Base-by-base conservation (phyloP, 73 alveolate genomes). In the Symbiodinium natans region DNA sequence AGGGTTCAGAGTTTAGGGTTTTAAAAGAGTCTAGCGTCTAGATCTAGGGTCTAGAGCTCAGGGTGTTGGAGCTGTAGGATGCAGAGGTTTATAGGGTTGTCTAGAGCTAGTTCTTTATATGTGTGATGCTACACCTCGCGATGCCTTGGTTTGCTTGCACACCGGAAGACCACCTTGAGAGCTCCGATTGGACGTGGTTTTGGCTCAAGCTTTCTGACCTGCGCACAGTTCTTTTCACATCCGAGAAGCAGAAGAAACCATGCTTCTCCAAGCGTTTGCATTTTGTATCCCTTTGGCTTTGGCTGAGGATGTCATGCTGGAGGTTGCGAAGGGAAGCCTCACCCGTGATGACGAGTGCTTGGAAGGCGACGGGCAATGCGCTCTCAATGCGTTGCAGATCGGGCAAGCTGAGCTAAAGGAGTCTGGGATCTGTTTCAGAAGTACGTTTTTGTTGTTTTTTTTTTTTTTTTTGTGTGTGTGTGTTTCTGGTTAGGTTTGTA, bases 331-430 rank as follows among this genome's bases (percentile, higher is more conserved):
- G 19, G 80, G 39, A 41, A 7, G 93, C 48, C 83, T 86, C 25
- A n/a, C 59, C 54, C 21, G 83, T 17, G 93, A 86, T 86, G 93
- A 86, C 40, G 93, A 86, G 56, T 86, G 93, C 29, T 7, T 34
- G 4, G 59, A 23, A 42, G 83, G 83, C 25, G 93, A 54, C 41
- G 83, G 33, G 19, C 40, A 31, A 33, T 86, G 93, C 56, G 93
- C 93, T 29, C 93, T 86, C 83, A 48, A 48, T 39, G 83, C 83
- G 56, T 86, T 86, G 93, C 93, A 86, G 23, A 54, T 86, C 38
- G 83, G 56, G 25, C 93, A 48, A 86, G n/a, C 41, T 0, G 63
- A 48, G 33, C 29, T 38, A 34, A 56, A 86, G 9, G 93, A 52
- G 11, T 17, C 92, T 52, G 15, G 82, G 82, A 86, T 34, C 10